Evolutionary conservation across 192 early-diverging fungal genomes (phyloP).

Genomic region (Entophlyctis helioformis): DNA sequence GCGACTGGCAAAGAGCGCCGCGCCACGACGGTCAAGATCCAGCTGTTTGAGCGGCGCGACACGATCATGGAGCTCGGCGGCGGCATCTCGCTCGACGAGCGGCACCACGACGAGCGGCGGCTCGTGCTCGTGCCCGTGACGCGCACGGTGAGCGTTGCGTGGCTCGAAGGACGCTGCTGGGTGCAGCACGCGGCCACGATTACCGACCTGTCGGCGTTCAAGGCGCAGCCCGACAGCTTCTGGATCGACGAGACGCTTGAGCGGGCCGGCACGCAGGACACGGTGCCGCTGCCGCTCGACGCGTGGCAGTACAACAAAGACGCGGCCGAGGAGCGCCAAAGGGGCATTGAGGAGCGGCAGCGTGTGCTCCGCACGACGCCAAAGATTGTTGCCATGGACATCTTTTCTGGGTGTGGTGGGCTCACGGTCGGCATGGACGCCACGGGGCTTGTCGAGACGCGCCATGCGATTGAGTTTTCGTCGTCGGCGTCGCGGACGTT

Average conservation of each 20-base stretch:
- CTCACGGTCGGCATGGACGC: constrained; percentile 49
- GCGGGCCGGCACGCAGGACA: background rate
- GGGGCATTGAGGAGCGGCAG: background rate
- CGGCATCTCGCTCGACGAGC: background rate
- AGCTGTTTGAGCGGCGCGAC: constrained; percentile 18
- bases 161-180: constrained; percentile 46
- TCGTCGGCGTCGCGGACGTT: constrained; percentile 45
- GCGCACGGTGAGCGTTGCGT: constrained; percentile 7
- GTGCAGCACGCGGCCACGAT: constrained; percentile 28
- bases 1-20: background rate
- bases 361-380: background rate
- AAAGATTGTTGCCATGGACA: constrained; percentile 41
- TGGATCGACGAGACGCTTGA: constrained; percentile 11
- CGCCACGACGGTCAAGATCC: constrained; percentile 14
- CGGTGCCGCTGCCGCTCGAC: constrained; percentile 1
- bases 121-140: constrained; percentile 27
- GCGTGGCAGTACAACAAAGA: constrained; percentile 9
- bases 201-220: constrained; percentile 14
- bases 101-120: constrained; percentile 35
- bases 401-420: constrained; percentile 63
- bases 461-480: constrained; percentile 52
- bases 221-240: constrained; percentile 4
- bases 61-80: background rate
- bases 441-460: constrained; percentile 42
- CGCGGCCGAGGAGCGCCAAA: constrained; percentile 11